phyloP scores from a whole-genome alignment of 805 yeast genomes.

The Metschnikowia cerradonensis region DNA sequence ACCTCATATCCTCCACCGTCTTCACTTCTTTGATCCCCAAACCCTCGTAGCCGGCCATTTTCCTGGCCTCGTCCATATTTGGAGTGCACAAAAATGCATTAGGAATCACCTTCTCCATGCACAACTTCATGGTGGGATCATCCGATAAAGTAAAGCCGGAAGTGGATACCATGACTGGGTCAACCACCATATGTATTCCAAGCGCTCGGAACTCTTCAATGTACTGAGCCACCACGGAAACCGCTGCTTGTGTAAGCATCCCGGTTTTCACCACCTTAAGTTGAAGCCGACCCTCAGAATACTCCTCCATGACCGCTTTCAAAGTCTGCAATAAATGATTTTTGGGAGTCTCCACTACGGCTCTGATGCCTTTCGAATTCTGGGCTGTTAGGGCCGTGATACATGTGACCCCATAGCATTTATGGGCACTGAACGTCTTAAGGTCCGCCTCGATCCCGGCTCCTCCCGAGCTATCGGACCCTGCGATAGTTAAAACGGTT shows the following conservation, averaged over 20 bases:
- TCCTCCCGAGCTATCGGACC: constrained; percentile 85
- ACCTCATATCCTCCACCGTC: constrained; percentile 34
- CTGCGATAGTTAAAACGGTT: constrained; percentile 46
- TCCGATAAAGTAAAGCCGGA: constrained; percentile 63
- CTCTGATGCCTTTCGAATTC: constrained; percentile 52
- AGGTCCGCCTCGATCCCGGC: constrained; percentile 91
- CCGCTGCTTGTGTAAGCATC: constrained; percentile 58
- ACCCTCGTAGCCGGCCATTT: neutral
- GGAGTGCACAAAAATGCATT: constrained; percentile 68
- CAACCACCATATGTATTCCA: constrained; percentile 50
- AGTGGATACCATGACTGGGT: constrained; percentile 83
- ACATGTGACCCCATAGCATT: constrained; percentile 73
- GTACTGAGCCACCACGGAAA: constrained; percentile 40
- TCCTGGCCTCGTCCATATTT: constrained; percentile 61
- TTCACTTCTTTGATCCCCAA: constrained; percentile 4
- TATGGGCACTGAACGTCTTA: constrained; percentile 71
- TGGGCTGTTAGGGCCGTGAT: constrained; percentile 80
- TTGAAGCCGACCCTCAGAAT: constrained; percentile 32
- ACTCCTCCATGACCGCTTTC: constrained; percentile 54
- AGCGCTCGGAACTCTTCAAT: constrained; percentile 27
- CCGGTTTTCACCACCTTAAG: constrained; percentile 75
- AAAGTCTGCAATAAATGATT: constrained; percentile 47
- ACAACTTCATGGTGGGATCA: constrained; percentile 40
- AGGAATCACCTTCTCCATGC: constrained; percentile 45
- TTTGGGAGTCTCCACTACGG: constrained; percentile 39